Evolutionary conservation across 306 rosid genomes (phyloP).

Genomic region (Carpinus viminea): DNA sequence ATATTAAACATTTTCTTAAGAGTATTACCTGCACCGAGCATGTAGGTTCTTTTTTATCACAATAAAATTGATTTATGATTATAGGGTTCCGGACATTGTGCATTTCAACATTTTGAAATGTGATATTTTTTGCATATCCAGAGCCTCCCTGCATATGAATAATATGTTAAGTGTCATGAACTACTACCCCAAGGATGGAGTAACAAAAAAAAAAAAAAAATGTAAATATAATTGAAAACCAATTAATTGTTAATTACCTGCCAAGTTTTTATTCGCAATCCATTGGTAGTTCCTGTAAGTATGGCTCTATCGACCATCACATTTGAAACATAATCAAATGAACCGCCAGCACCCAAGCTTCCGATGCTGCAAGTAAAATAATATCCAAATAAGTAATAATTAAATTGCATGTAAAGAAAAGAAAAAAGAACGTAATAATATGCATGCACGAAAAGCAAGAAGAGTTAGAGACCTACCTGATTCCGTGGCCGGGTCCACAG

Average conservation of each 20-base stretch:
- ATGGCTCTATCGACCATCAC: slow-evolving; percentile 54
- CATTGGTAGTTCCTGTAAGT: slow-evolving; percentile 71
- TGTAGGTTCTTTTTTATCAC: slow-evolving; percentile 47
- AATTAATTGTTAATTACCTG: slow-evolving; percentile 47
- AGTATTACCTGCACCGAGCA: slow-evolving; percentile 54
- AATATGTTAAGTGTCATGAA: no score
- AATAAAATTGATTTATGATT: slow-evolving; percentile 79
- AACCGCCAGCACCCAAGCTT: slow-evolving; percentile 65
- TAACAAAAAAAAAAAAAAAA: neutral
- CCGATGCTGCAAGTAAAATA: slow-evolving; percentile 58
- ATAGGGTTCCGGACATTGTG: slow-evolving; percentile 70
- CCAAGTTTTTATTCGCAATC: slow-evolving; percentile 86
- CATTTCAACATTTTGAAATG: slow-evolving; percentile 49
- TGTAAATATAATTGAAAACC: slow-evolving; percentile 13
- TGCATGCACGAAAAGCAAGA: no score
- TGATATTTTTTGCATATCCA: slow-evolving; percentile 52
- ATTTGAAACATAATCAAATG: slow-evolving; percentile 63
- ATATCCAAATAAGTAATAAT: neutral
- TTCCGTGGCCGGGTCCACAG: no score
- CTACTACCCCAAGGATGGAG: no score
- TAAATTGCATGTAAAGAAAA: no score
- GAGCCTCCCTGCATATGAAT: slow-evolving; percentile 60
- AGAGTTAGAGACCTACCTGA: no score
- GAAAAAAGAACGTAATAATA: no score
- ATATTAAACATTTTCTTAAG: no score